A percentile compares a stretch with the other conserved stretches of the same genome.
Conservation (phyloP, 768 basidiomycete species). For the Trametes punicea region DNA sequence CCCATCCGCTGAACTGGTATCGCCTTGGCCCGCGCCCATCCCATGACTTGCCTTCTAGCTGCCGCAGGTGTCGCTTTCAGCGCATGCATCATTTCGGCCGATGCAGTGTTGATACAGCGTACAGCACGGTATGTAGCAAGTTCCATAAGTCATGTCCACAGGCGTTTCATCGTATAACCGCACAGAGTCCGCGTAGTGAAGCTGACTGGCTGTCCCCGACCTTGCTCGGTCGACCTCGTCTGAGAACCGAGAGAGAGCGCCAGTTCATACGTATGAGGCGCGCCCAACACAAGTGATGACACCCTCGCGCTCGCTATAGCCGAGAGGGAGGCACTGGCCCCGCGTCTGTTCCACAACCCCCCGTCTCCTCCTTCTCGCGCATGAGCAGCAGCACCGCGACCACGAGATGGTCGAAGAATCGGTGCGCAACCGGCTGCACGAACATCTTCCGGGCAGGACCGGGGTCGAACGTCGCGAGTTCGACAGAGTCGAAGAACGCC, state of each 20-base stretch:
- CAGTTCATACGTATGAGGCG: no score
- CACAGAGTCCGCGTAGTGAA: no score
- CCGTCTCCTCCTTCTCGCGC: constrained; percentile 22
- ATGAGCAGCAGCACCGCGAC: constrained; percentile 23
- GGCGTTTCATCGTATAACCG: no score
- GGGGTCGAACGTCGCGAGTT: constrained; percentile 22
- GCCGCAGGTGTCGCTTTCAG: background rate
- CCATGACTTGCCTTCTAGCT: background rate
- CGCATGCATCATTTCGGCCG: background rate
- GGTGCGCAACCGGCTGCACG: constrained; percentile 22
- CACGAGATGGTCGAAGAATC: constrained; percentile 24
- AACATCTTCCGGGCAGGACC: constrained; percentile 18
- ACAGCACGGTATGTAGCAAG: background rate
- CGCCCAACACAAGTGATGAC: no score
- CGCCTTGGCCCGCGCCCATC: background rate
- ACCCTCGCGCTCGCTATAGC: no score
- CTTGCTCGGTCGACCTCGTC: no score
- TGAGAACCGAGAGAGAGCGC: no score
- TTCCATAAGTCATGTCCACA: no score
- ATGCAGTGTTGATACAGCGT: background rate
- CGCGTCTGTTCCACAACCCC: constrained; percentile 3
- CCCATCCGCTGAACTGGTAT: background rate
- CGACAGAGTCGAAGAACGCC: constrained; percentile 18
- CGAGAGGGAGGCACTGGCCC: background rate
- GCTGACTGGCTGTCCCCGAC: no score